phyloP scores from a whole-genome alignment of 2,329 filamentous ascomycete genomes.

The Calonectria hongkongensis region DNA sequence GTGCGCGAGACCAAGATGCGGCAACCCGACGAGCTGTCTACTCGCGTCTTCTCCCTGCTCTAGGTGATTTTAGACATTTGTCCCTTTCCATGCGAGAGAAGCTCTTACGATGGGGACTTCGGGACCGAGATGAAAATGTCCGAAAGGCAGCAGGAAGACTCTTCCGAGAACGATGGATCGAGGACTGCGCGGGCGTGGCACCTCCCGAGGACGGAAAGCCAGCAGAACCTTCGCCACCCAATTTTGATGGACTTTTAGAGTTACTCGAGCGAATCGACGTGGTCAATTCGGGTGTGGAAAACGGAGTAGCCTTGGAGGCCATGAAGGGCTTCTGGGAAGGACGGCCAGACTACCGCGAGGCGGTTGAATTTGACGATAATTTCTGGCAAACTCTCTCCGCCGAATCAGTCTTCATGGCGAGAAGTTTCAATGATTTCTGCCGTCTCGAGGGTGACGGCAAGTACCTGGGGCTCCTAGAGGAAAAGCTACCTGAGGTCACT shows the following conservation, averaged over 20 bases:
- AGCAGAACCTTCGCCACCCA: slow-evolving; percentile 77
- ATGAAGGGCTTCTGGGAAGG: slow-evolving; percentile 98
- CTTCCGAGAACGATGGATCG: slow-evolving; percentile 98
- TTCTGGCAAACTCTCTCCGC: slow-evolving; percentile 90
- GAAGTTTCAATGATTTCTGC: slow-evolving; percentile 97
- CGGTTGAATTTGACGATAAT: slow-evolving; percentile 80
- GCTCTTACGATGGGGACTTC: slow-evolving; percentile 93
- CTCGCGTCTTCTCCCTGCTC: slow-evolving; percentile 86
- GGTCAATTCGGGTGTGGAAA: slow-evolving; percentile 90
- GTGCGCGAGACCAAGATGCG: slow-evolving; percentile 91
- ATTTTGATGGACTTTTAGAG: slow-evolving; percentile 89
- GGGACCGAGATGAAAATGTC: slow-evolving; percentile 95
- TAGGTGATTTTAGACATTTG: slow-evolving; percentile 95
- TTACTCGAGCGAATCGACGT: slow-evolving; percentile 96
- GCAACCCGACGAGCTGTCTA: slow-evolving; percentile 91
- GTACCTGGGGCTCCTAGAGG: slow-evolving; percentile 85
- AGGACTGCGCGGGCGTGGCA: slow-evolving; percentile 86
- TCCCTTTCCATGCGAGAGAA: slow-evolving; percentile 97
- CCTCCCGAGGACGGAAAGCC: slow-evolving; percentile 76
- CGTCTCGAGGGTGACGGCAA: slow-evolving; percentile 83
- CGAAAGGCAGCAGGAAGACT: slow-evolving; percentile 92
- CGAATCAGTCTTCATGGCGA: slow-evolving; percentile 91
- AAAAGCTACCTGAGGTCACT: slow-evolving; percentile 96
- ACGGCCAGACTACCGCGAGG: slow-evolving; percentile 86
- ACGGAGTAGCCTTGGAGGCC: slow-evolving; percentile 92